Evolutionary conservation across 169 alveolate species (phyloP).

Genomic region (Plasmodium gonderi): DNA sequence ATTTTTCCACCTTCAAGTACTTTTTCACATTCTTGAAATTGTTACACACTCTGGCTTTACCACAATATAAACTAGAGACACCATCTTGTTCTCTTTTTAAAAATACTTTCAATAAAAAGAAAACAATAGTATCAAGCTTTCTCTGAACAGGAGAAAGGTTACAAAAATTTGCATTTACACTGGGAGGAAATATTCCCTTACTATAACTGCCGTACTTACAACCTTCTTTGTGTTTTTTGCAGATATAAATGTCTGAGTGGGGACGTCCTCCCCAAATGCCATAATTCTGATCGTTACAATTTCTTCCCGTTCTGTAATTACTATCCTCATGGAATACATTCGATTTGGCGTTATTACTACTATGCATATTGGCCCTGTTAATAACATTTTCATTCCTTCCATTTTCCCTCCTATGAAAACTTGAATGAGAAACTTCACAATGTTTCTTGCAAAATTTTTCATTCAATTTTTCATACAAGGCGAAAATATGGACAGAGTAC

Average conservation of each 20-base stretch:
- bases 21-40: background rate
- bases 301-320: too few relatives aligned
- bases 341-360: too few relatives aligned
- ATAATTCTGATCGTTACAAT: too few relatives aligned
- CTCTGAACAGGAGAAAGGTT: background rate
- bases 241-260: background rate
- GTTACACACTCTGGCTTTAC: background rate
- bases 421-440: background rate
- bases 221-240: background rate
- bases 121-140: constrained; percentile 14
- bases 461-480: constrained; percentile 14
- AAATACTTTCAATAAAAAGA: constrained; percentile 16
- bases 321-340: too few relatives aligned
- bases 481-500: constrained; percentile 37
- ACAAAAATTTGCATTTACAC: background rate
- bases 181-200: background rate
- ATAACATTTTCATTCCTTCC: background rate
- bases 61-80: background rate
- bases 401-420: background rate
- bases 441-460: background rate
- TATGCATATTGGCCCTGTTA: background rate
- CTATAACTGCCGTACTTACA: background rate
- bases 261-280: too few relatives aligned
- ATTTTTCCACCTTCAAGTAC: constrained; percentile 10
- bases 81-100: background rate